Conservation (phyloP, 495 filamentous ascomycete genomes). For the Geopyxis carbonaria region DNA sequence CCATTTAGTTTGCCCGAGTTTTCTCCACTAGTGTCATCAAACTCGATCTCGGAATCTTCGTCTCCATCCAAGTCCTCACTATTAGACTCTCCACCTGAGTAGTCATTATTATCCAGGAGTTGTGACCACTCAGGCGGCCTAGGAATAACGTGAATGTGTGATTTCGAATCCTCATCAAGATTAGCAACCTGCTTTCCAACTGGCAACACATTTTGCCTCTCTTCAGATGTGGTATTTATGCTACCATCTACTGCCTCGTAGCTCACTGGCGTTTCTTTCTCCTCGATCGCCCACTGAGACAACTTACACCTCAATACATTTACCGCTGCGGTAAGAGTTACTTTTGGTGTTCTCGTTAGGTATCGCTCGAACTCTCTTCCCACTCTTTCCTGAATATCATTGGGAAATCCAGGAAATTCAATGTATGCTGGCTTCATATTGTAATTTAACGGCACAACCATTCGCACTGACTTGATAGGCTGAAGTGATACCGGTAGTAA, state of each 20-base stretch:
- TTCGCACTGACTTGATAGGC: conserved; percentile 43
- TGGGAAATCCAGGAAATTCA: conserved; percentile 44
- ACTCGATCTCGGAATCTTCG: no score
- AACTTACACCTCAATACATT: conserved; percentile 67
- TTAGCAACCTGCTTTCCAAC: background rate
- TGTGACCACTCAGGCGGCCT: conserved; percentile 72
- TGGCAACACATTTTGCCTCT: no score
- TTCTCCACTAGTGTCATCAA: no score
- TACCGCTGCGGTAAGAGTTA: conserved; percentile 54
- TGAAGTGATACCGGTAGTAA: conserved; percentile 48
- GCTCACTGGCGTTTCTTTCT: no score
- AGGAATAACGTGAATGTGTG: conserved; percentile 59
- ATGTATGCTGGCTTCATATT: conserved; percentile 52
- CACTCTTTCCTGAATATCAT: conserved; percentile 41
- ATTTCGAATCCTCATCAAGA: conserved; percentile 31
- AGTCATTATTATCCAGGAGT: conserved; percentile 26
- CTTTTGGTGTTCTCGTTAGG: conserved; percentile 37
- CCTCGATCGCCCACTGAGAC: conserved; percentile 40
- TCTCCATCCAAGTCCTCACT: conserved; percentile 34
- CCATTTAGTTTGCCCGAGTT: conserved; percentile 19
- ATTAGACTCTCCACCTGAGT: conserved; percentile 31
- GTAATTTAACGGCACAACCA: conserved; percentile 58
- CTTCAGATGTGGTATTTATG: no score
- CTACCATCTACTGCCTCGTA: no score
- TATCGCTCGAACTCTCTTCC: conserved; percentile 49